Conservation (phyloP, 306 rosid genomes). For the Vigna hirtella region DNA sequence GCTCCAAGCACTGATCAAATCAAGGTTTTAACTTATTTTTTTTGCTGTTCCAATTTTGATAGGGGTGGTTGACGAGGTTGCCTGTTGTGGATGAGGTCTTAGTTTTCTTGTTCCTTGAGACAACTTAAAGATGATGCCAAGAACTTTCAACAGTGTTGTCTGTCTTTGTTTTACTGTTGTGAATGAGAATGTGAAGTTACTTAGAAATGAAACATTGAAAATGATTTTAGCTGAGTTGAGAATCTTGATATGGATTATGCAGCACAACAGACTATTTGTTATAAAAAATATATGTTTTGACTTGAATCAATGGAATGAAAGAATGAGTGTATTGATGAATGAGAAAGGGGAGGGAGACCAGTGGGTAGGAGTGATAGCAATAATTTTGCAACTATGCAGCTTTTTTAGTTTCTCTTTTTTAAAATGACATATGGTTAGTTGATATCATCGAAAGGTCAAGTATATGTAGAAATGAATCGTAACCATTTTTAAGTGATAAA, state of each 20-base stretch:
- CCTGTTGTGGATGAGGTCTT: neutral
- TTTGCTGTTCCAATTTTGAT: slow-evolving; percentile 8
- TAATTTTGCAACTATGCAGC: neutral
- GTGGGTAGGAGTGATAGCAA: neutral
- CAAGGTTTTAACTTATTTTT: neutral
- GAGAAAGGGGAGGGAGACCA: neutral
- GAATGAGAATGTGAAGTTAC: slow-evolving; percentile 6
- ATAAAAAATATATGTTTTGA: neutral
- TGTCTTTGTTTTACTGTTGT: neutral
- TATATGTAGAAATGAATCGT: neutral
- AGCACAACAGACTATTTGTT: slow-evolving; percentile 7
- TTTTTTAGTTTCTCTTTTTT: neutral
- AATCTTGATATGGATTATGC: neutral
- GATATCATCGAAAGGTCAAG: neutral
- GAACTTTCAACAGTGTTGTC: neutral
- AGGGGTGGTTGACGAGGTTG: neutral
- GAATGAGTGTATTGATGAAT: neutral
- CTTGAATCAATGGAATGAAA: neutral
- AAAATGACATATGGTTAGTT: neutral
- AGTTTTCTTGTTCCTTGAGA: neutral
- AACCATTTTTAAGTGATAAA: no score
- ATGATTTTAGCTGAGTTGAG: neutral
- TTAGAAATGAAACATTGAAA: neutral
- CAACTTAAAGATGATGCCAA: slow-evolving; percentile 8
- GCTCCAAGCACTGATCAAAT: neutral